phyloP scores from a whole-genome alignment of 768 basidiomycete genomes.

The Daedalea quercina region DNA sequence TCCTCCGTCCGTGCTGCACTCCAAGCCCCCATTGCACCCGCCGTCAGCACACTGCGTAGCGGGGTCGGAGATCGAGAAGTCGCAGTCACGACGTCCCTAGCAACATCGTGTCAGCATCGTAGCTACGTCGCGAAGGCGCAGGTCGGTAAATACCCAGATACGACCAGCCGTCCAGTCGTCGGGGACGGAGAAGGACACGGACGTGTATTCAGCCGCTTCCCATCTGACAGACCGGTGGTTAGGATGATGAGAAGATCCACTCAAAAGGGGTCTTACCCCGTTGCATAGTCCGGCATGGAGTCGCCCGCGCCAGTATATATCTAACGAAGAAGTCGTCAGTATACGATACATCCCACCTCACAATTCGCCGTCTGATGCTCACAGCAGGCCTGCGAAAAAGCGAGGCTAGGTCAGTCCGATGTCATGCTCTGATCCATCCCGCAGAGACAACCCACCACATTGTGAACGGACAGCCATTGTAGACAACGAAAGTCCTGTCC shows the following conservation, averaged over 20 bases:
- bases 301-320: neutral
- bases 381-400: conserved; percentile 1
- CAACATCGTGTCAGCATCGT: neutral
- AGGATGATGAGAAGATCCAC: neutral
- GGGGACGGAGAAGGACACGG: conserved; percentile 27
- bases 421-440: too few species aligned
- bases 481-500: conserved; percentile 30
- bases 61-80: conserved; percentile 28
- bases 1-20: conserved; percentile 29
- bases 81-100: conserved; percentile 32
- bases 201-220: conserved; percentile 21
- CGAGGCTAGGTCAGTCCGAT: too few species aligned
- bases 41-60: conserved; percentile 30
- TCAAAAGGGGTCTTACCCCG: conserved; percentile 1
- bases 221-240: conserved; percentile 14
- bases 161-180: conserved; percentile 34
- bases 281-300: conserved; percentile 1
- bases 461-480: conserved; percentile 36
- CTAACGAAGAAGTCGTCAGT: neutral
- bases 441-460: conserved; percentile 31
- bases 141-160: conserved; percentile 25
- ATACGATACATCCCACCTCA: neutral
- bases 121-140: neutral
- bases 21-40: conserved; percentile 35
- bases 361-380: neutral